Evolutionary conservation across 495 filamentous ascomycete species (phyloP), one percentile per base, ranked within the genome.

Genomic region (Aspergillus asperescens): DNA sequence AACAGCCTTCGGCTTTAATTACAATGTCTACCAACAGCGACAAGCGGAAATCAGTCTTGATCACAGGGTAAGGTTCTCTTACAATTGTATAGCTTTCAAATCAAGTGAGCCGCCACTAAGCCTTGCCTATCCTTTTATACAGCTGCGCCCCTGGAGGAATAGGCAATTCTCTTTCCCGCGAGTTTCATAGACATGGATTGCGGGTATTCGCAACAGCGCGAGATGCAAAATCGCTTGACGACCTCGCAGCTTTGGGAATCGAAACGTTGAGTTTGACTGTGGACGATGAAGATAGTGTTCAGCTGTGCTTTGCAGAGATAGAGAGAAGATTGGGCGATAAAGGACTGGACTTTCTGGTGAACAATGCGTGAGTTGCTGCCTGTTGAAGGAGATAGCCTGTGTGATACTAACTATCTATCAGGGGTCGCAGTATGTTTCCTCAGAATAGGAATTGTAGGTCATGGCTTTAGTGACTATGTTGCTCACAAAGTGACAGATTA

Each of bases 121-220:
- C 15, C 16, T 34, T 15, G 15, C 3, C 18, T 3, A 18, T 22
- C 16, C 47, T 40, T 50, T 28, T 7, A 31, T 24, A 22, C 44
- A 80, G 78, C 24, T 81, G 78, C 57, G 74, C 71, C 19, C 76
- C 77, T 15, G 79, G 79, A 15, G 80, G 81, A 24, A 84, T 84
- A 45, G 81, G 81, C 16, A 76, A 84, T 51, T 67, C 77, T 8
- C 67, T 84, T 8, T 77, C 79, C 13, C 74, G 73, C 13, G 78
- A 81, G 52, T 82, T 83, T 56, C 68, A 79, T 48, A 60, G 65
- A 1, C 50, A 73, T 60, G 76, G 76, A 49, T 39, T 78, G 52
- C 75, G 72, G 18, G 79, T 83, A 48, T 71, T 84, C 44, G 79
- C 81, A 22, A 83, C 81, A 7, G 81, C 79, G 16, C 72, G 81